A percentile compares a stretch with the other conserved stretches of the same genome.
Conservation (phyloP, 2,329 filamentous ascomycete species). For the Allantophomopsis cytisporea region DNA sequence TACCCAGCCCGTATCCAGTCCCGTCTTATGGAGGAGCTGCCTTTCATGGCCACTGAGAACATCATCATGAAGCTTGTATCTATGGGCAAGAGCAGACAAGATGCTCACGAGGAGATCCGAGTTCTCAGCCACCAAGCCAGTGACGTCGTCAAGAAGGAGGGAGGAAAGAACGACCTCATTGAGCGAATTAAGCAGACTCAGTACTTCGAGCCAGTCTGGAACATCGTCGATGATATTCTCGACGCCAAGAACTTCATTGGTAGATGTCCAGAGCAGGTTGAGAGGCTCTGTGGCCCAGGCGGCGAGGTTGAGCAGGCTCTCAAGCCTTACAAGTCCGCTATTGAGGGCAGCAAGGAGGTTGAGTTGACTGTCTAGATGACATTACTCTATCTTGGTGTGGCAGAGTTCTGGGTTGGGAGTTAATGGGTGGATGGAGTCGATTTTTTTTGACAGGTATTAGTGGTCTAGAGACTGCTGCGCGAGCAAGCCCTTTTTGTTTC, state of each 20-base stretch:
- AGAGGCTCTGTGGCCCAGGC: slow-evolving; percentile 29
- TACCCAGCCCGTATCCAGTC: slow-evolving; percentile 62
- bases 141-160: slow-evolving; percentile 58
- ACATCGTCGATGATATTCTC: slow-evolving; percentile 54
- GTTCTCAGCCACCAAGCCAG: slow-evolving; percentile 69
- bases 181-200: slow-evolving; percentile 57
- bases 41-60: slow-evolving; percentile 68
- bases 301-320: slow-evolving; percentile 32
- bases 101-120: slow-evolving; percentile 77
- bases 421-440: no score
- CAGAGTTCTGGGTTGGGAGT: no score
- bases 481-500: no score
- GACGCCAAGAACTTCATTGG: slow-evolving; percentile 48
- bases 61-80: slow-evolving; percentile 70
- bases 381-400: no score
- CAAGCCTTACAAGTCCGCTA: slow-evolving; percentile 26
- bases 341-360: slow-evolving; percentile 9
- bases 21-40: slow-evolving; percentile 62
- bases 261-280: slow-evolving; percentile 36
- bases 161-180: slow-evolving; percentile 69
- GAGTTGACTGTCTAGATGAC: slow-evolving; percentile 8
- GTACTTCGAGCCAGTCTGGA: slow-evolving; percentile 65
- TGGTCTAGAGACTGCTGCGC: no score
- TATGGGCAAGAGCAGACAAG: slow-evolving; percentile 60
- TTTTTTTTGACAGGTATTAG: no score